These are phyloP conservation scores for Calonectria ilicicola DNA, from an alignment of 2,329 filamentous ascomycete species.

Conservation along the genomic window DNA sequence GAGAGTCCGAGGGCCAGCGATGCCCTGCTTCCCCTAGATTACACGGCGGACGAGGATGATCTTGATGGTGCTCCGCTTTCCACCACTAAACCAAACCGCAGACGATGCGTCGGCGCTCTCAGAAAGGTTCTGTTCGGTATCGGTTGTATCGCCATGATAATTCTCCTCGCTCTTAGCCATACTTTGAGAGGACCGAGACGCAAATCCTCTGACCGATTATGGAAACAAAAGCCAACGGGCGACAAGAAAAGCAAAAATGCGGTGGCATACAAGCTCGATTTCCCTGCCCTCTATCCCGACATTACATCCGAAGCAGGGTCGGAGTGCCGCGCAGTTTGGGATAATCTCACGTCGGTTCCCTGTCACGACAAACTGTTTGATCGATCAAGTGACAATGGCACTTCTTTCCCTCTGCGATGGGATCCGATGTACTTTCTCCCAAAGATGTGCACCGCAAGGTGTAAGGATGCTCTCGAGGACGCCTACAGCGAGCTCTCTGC, in stretches of 20 bases:
- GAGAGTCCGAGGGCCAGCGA: background rate
- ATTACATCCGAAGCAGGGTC: background rate
- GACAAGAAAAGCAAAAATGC: background rate
- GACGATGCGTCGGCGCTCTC: background rate
- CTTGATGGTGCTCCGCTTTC: background rate
- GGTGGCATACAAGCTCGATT: slow-evolving; percentile 5
- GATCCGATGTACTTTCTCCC: slow-evolving; percentile 11
- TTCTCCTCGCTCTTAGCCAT: background rate
- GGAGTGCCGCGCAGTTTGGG: slow-evolving; percentile 10
- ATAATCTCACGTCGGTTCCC: background rate
- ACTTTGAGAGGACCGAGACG: background rate
- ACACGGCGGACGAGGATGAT: background rate
- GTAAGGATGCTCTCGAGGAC: background rate
- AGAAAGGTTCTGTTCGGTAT: background rate
- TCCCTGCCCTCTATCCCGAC: slow-evolving; percentile 13
- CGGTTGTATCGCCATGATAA: background rate
- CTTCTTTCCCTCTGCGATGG: background rate
- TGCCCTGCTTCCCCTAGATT: background rate
- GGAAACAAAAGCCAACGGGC: background rate
- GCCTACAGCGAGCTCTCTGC: background rate
- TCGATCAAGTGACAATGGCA: slow-evolving; percentile 7
- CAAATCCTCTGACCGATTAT: background rate
- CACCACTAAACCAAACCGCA: background rate
- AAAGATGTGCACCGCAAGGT: background rate
- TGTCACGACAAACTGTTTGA: slow-evolving; percentile 18